Evolutionary conservation across 176 grass and related monocot genomes (phyloP).

Genomic region (Avena insularis): DNA sequence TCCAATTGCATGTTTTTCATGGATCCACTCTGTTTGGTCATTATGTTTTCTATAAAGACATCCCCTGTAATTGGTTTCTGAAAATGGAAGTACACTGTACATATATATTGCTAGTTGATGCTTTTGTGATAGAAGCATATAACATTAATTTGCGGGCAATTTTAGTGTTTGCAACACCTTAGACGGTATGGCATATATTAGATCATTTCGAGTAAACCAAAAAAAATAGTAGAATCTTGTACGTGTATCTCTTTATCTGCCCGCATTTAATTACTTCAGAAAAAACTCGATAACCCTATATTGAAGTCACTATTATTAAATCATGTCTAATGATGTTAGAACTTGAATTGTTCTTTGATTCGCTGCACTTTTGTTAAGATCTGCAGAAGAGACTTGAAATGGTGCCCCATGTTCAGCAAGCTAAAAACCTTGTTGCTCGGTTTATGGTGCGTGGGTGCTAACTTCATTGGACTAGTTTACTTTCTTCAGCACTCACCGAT

Average conservation of each 20-base stretch:
- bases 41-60: not conserved
- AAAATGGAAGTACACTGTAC: not conserved
- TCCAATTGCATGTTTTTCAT: not conserved
- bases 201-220: not conserved
- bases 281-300: not conserved
- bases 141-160: not conserved
- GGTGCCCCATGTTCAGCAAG: not conserved
- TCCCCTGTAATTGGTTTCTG: not conserved
- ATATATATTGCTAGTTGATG: not conserved
- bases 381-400: constrained; percentile 9
- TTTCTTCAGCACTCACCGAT: constrained; percentile 3
- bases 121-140: not conserved
- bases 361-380: not conserved
- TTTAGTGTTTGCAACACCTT: not conserved
- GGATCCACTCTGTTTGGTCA: not conserved
- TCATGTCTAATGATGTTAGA: not conserved
- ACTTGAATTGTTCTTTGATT: not conserved
- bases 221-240: not conserved
- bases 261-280: not conserved
- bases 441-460: not conserved
- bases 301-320: not conserved
- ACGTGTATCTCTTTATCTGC: not conserved
- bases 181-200: not conserved
- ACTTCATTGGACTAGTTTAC: not conserved
- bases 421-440: not conserved